A percentile compares a stretch with the other conserved stretches of the same genome.
phyloP scores from a whole-genome alignment of 75 land plant species.

The Cupressus sempervirens region DNA sequence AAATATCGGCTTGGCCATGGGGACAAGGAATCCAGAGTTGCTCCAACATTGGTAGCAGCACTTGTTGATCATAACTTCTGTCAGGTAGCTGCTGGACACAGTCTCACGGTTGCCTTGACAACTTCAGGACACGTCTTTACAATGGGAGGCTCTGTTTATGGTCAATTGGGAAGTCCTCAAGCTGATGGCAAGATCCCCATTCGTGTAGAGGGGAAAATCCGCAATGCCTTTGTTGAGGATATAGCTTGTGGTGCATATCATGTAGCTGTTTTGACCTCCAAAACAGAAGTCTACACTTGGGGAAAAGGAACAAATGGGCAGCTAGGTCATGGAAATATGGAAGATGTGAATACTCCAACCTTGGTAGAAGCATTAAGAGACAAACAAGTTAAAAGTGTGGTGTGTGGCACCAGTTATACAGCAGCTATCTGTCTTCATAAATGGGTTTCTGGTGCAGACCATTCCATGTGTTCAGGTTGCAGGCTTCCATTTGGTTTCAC shows the following conservation, averaged over 20 bases:
- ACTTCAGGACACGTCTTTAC: conserved; percentile 75
- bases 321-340: conserved; percentile 75
- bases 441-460: conserved; percentile 79
- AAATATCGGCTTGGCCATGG: conserved; percentile 85
- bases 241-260: conserved; percentile 82
- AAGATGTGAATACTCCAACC: conserved; percentile 63
- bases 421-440: conserved; percentile 87
- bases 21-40: conserved; percentile 68
- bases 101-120: conserved; percentile 73
- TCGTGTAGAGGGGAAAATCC: conserved; percentile 58
- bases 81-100: conserved; percentile 80
- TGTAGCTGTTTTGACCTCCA: conserved; percentile 78
- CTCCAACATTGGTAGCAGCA: conserved; percentile 81
- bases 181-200: conserved; percentile 71
- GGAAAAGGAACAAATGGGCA: conserved; percentile 91
- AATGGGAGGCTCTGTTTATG: conserved; percentile 83
- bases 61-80: conserved; percentile 70
- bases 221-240: conserved; percentile 71
- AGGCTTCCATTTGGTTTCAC: conserved; percentile 77
- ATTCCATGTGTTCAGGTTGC: conserved; percentile 81
- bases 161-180: conserved; percentile 73
- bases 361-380: conserved; percentile 83
- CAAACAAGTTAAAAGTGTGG: conserved; percentile 82
- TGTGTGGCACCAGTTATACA: conserved; percentile 75
- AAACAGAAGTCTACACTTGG: conserved; percentile 89